Evolutionary conservation across 352 stramenopile genomes (phyloP).

Genomic region (Phytophthora brassicae): DNA sequence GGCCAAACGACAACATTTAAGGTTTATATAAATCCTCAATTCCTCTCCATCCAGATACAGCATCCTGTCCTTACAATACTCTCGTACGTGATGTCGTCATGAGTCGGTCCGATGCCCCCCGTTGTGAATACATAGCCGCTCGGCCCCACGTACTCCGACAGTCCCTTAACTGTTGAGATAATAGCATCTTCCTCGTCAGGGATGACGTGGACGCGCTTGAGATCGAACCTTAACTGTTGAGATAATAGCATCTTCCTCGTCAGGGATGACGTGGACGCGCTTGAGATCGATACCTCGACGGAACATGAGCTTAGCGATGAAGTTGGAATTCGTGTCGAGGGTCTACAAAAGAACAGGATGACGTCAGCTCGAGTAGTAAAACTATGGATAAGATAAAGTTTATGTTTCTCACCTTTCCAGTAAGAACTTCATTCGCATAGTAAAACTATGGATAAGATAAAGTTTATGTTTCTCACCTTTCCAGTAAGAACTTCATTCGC

Average conservation of each 20-base stretch:
- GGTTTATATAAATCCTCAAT: too few relatives aligned
- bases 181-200: conserved; percentile 81
- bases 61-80: conserved; percentile 46
- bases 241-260: conserved; percentile 75
- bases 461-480: conserved; percentile 40
- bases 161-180: conserved; percentile 63
- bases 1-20: not conserved
- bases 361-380: not conserved
- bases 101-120: conserved; percentile 82
- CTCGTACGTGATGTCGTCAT: conserved; percentile 90
- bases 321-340: conserved; percentile 86
- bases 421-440: conserved; percentile 36
- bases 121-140: conserved; percentile 87
- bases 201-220: conserved; percentile 79
- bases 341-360: conserved; percentile 38
- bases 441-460: not conserved
- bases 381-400: too few relatives aligned
- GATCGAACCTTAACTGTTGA: conserved; percentile 77
- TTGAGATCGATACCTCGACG: conserved; percentile 75
- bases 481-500: conserved; percentile 76
- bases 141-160: conserved; percentile 71
- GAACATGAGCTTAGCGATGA: conserved; percentile 83
- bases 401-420: conserved; percentile 49
- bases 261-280: conserved; percentile 75
- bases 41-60: not conserved